phyloP scores from a whole-genome alignment of 2,329 filamentous ascomycete genomes.

The Talaromyces sp. region DNA sequence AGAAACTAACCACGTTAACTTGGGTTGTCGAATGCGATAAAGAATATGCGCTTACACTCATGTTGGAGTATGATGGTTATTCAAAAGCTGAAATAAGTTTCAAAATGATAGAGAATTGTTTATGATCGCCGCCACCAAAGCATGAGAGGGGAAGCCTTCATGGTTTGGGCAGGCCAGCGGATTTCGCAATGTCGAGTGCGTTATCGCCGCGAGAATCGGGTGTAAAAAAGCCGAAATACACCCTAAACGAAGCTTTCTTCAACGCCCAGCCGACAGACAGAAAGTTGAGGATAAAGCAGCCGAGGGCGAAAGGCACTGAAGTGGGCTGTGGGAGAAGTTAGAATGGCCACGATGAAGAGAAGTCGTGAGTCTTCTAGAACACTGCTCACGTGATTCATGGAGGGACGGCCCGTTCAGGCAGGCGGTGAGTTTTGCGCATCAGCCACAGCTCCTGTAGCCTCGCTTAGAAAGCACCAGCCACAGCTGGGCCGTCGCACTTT shows the following conservation, averaged over 20 bases:
- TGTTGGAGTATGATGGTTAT: constrained; percentile 16
- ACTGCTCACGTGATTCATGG: constrained; percentile 7
- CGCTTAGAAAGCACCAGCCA: constrained; percentile 35
- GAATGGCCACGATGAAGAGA: background rate
- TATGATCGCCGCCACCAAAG: constrained; percentile 33
- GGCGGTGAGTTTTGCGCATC: constrained; percentile 11
- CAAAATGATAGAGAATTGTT: constrained; percentile 14
- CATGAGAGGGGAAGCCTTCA: constrained; percentile 33
- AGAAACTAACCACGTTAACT: constrained; percentile 36
- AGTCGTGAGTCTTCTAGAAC: constrained; percentile 10
- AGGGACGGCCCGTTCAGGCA: background rate
- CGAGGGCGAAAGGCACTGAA: background rate
- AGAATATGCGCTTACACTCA: constrained; percentile 32
- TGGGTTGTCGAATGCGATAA: constrained; percentile 17
- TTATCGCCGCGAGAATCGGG: background rate
- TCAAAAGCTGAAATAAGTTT: constrained; percentile 2
- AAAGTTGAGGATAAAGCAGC: background rate
- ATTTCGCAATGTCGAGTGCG: constrained; percentile 13
- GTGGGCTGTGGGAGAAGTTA: background rate
- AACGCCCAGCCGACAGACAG: background rate
- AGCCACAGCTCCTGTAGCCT: constrained; percentile 24
- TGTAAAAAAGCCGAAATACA: background rate
- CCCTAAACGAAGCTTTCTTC: background rate
- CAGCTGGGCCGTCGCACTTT: constrained; percentile 30
- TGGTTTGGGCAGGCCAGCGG: constrained; percentile 24